Base-by-base conservation (phyloP, 1,139 yeast species). In the Diutina siamensis region DNA sequence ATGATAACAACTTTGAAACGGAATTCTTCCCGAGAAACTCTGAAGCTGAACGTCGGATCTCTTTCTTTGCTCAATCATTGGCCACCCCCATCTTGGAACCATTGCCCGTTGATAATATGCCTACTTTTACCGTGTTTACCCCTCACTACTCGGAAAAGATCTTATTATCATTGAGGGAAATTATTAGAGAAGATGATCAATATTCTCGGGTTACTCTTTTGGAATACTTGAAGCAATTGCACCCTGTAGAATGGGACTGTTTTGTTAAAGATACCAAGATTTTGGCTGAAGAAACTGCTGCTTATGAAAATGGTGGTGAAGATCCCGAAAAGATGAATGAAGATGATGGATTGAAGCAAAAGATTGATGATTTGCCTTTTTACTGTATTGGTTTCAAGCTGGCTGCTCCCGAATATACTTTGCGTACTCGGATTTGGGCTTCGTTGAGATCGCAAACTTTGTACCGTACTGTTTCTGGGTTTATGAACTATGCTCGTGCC, bases 161-260 rank as follows among this genome's bases (percentile, higher is more conserved):
- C 57, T 75, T 92, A 61, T 72, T 92, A 51, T 88, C 97, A 36
- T 76, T 92, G 64, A 86, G 95, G 68, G 98, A 92, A 71, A 92
- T 92, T 67, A 92, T 92, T 61, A 87, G 97, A 67, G 98, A 92
- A 71, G 98, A 92, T 64, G 97, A 94, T 65, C 97, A 92, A 69
- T 89, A 86, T 67, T 87, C 98, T 28, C 84, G 97, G 68, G 97
- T 92, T 51, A 92, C 98, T 18, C 72, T 92, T 56, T 76, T 92
- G 64, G 98, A 92, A 71, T 92, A 92, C 65, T 79, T 92, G 74
- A 92, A 92, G 68, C 98, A 92, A 72, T 76, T 92, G 59, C 97
- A 92, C 64, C 97, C 97, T 45, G 94, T 92, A 54, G 98, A 92
- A 71, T 92, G 98, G 98, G 98, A 92, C 57, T 89, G 97, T 68